Evolutionary conservation across 108 stramenopile species (phyloP), one percentile per base, ranked within the genome.

Genomic region (Licmophora abbreviata): DNA sequence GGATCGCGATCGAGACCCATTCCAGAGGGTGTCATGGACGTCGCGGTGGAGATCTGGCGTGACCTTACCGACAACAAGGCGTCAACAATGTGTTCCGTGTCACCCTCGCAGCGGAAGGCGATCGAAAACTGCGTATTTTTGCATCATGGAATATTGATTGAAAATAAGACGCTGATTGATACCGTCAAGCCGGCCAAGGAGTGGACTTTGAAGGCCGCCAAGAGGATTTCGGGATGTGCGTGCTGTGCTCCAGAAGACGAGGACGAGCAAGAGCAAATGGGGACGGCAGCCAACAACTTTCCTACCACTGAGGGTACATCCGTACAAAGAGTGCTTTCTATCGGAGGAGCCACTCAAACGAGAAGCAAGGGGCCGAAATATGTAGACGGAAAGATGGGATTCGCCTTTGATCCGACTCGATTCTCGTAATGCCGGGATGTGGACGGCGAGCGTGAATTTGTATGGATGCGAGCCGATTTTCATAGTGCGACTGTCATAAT

Each of bases 61-160:
- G 76, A 77, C 37, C 58, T 50, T 10, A 59, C 48, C 23, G n/a
- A 42, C 23, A 41, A 62, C 15, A n/a, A n/a, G n/a, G n/a, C n/a
- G n/a, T n/a, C n/a, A n/a, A n/a, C n/a, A n/a, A n/a, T n/a, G n/a
- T n/a, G n/a, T n/a, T n/a, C n/a, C n/a, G n/a, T n/a, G n/a, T n/a
- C n/a, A n/a, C n/a, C n/a, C n/a, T n/a, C n/a, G n/a, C n/a, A n/a
- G n/a, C 48, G 33, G 26, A 44, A 37, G 18, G 11, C 45, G 4
- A 23, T 62, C n/a, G 25, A 50, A 3, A 49, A 54, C 26, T 28
- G 51, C 22, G 76, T 77, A 5, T 91, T 91, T 58, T 65, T 63
- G 6, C 85, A 91, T 64, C 81, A 91, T 52, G 47, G 59, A 8
- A 86, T 91, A 49, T 54, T 91, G 57, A 75, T 86, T 49, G 85